A percentile compares a stretch with the other conserved stretches of the same genome.
Conservation (phyloP, 2,329 filamentous ascomycete species). For the Stenocarpella maydis region DNA sequence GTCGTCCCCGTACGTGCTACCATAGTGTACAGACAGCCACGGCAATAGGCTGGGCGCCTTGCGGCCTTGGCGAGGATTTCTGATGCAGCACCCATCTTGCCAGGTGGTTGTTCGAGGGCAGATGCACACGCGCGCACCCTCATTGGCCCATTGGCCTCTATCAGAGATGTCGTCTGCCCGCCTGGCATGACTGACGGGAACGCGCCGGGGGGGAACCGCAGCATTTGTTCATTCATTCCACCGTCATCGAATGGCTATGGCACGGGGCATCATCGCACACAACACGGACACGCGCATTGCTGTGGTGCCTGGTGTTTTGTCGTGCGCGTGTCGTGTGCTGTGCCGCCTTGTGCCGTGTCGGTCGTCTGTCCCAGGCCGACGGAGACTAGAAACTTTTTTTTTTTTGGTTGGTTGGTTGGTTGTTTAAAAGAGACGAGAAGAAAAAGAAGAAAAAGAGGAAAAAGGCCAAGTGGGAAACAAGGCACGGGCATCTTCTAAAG, state of each 20-base stretch:
- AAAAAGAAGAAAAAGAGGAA: too few species aligned
- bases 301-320: constrained; percentile 15
- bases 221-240: neutral
- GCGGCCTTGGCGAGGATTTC: constrained; percentile 13
- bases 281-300: neutral
- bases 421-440: neutral
- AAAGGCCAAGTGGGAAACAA: too few species aligned
- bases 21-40: neutral
- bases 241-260: neutral
- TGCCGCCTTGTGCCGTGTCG: neutral
- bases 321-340: constrained; percentile 1
- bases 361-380: neutral
- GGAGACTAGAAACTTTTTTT: too few species aligned
- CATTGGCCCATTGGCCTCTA: neutral
- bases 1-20: neutral
- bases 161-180: neutral
- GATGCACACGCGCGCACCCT: neutral
- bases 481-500: too few species aligned
- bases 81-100: neutral
- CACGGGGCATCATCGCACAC: neutral
- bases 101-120: neutral
- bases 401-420: too few species aligned
- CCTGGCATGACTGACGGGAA: neutral
- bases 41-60: neutral
- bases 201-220: neutral